Evolutionary conservation across 805 yeast genomes (phyloP), one percentile per base, ranked within the genome.

Genomic region (Wickerhamiella allomyrinae): DNA sequence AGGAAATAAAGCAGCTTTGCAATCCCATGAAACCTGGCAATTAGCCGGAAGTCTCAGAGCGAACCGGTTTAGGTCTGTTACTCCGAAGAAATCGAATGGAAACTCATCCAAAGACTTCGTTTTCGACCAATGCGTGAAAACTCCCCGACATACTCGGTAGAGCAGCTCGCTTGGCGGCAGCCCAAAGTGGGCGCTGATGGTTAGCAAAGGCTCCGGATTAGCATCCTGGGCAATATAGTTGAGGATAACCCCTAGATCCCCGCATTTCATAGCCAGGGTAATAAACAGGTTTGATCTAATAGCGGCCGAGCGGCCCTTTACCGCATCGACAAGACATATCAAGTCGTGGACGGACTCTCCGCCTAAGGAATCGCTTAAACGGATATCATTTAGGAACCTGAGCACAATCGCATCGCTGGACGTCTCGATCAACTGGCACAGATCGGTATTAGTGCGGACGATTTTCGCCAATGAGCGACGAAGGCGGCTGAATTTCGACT

Each of bases 401-500:
- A 41, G 11, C 3, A 17, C 19, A 8, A 13, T 7, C n/a, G 5
- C 11, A 11, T 20, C 17, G 15, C 29, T 27, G 34, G 39, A 35
- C 10, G 43, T 19, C 27, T 29, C 43, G 11, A 41, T 20, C 15
- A 41, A 36, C 27, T 20, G 15, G 17, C 25, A 20, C 39, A 34
- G 36, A 21, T 41, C 43, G 7, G 9, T 5, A n/a, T 21, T 27
- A 5, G 6, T 35, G 29, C 14, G 13, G 2, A 35, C 34, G 6
- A 27, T 5, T n/a, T 9, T 24, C 22, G 39, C 37, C 10, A 41
- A 21, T n/a, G 22, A 5, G 3, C 10, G 20, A 4, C 43, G 23
- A 11, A 41, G 36, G 22, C 36, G 35, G 15, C 43, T 41, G 20
- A 35, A 29, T 13, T 19, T 24, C 20, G 43, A 41, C 23, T 41